Evolutionary conservation across 148 eudicot species (phyloP).

Genomic region (Pouteria glomerata): DNA sequence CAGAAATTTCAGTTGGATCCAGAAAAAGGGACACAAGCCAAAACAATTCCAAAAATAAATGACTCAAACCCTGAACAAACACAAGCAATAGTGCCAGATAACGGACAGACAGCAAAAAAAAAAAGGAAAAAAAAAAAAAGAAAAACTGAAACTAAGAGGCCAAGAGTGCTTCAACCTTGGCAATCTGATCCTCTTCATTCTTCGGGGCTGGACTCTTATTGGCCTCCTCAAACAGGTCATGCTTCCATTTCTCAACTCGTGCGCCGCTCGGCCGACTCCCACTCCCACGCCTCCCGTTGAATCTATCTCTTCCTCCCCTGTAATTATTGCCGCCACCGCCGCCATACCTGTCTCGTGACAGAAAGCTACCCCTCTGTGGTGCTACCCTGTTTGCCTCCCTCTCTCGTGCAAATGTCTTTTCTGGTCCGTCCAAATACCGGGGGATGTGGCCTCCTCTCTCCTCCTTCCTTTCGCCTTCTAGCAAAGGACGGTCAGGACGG

Average conservation of each 20-base stretch:
- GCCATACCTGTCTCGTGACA: constrained; percentile 40
- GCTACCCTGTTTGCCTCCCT: constrained; percentile 30
- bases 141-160: constrained; percentile 31
- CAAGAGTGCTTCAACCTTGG: constrained; percentile 83
- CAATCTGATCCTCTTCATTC: constrained; percentile 78
- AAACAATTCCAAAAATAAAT: too few species aligned
- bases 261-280: constrained; percentile 34
- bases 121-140: neutral
- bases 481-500: constrained; percentile 16
- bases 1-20: too few species aligned
- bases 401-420: constrained; percentile 30
- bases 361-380: constrained; percentile 31
- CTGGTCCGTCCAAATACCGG: constrained; percentile 36
- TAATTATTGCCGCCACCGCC: constrained; percentile 30
- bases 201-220: constrained; percentile 57
- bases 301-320: constrained; percentile 48
- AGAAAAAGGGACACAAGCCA: too few species aligned
- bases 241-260: constrained; percentile 88
- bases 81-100: neutral
- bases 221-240: constrained; percentile 77
- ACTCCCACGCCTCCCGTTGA: constrained; percentile 36
- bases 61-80: neutral
- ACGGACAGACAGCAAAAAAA: too few species aligned
- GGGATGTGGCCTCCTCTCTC: constrained; percentile 34
- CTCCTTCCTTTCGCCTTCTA: constrained; percentile 30